Percentiles rank a stretch among this genome's conserved stretches.
phyloP scores from a whole-genome alignment of 176 grass and related monocot genomes.

The Ensete ventricosum region DNA sequence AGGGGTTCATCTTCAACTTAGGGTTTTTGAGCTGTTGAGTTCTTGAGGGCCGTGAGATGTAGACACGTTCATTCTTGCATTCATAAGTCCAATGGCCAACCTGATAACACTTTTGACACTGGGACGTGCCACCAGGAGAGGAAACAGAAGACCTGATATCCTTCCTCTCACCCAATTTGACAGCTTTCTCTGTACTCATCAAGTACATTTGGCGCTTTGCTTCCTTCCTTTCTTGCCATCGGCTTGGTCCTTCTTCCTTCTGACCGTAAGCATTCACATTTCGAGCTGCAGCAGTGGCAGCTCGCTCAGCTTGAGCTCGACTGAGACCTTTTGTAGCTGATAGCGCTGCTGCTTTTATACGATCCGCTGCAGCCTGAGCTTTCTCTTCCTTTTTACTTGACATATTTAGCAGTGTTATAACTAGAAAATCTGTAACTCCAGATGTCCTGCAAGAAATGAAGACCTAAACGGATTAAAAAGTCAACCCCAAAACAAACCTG shows the following conservation, averaged over 20 bases:
- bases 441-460: background rate
- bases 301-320: constrained; percentile 61
- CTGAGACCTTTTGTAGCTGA: constrained; percentile 68
- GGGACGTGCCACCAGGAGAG: constrained; percentile 24
- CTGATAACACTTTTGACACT: constrained; percentile 82
- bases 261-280: constrained; percentile 81
- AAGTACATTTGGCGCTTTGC: constrained; percentile 85
- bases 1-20: constrained; percentile 41
- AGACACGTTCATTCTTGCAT: constrained; percentile 76
- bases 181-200: constrained; percentile 72
- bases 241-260: constrained; percentile 79
- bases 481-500: no score
- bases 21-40: constrained; percentile 61
- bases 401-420: constrained; percentile 20
- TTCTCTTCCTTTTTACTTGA: constrained; percentile 50
- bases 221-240: constrained; percentile 74
- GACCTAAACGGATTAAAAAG: background rate
- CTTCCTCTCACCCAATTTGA: constrained; percentile 55
- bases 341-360: constrained; percentile 46
- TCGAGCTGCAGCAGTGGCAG: constrained; percentile 40
- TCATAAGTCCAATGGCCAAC: constrained; percentile 68
- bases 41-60: constrained; percentile 49
- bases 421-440: background rate
- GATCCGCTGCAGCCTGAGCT: constrained; percentile 35
- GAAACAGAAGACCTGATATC: constrained; percentile 32